Evolutionary conservation across 352 stramenopile genomes (phyloP).

Genomic region (Phytophthora pseudosyringae): DNA sequence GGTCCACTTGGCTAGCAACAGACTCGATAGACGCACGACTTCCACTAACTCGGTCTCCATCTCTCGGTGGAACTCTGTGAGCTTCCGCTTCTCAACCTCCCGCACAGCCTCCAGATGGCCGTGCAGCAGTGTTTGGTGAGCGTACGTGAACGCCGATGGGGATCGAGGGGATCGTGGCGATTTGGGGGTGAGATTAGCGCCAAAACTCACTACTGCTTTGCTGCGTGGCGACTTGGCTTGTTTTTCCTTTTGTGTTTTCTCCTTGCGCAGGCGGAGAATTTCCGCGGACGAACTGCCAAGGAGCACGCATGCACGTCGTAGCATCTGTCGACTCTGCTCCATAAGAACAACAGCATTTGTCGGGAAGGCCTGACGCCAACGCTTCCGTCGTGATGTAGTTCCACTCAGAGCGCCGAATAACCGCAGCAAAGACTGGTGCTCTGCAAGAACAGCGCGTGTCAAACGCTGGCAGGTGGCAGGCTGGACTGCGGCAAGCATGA

Average conservation of each 20-base stretch:
- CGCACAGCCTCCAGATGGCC: conserved; percentile 57
- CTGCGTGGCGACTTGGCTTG: conserved; percentile 19
- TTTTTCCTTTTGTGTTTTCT: conserved; percentile 40
- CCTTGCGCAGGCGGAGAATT: conserved; percentile 30
- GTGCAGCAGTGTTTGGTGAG: conserved; percentile 66
- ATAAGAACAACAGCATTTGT: conserved; percentile 60
- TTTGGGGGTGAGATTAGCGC: conserved; percentile 34
- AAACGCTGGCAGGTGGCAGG: conserved; percentile 35
- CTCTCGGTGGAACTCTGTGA: conserved; percentile 47
- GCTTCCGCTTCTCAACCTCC: conserved; percentile 40
- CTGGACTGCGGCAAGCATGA: conserved; percentile 48
- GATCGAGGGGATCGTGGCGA: conserved; percentile 41
- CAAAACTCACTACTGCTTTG: conserved; percentile 29
- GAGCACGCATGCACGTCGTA: conserved; percentile 62
- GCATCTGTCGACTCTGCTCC: conserved; percentile 64
- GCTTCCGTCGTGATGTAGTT: conserved; percentile 33
- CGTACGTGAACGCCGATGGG: conserved; percentile 51
- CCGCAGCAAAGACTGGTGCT: conserved; percentile 52
- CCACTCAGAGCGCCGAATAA: conserved; percentile 58
- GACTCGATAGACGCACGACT: conserved; percentile 46
- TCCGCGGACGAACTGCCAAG: conserved; percentile 58
- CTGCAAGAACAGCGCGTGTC: conserved; percentile 51
- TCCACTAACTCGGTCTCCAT: conserved; percentile 60
- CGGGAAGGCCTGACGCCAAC: conserved; percentile 68
- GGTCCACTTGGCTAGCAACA: conserved; percentile 67